Evolutionary conservation across 306 rosid species (phyloP).

Genomic region (Potentilla sterilis): DNA sequence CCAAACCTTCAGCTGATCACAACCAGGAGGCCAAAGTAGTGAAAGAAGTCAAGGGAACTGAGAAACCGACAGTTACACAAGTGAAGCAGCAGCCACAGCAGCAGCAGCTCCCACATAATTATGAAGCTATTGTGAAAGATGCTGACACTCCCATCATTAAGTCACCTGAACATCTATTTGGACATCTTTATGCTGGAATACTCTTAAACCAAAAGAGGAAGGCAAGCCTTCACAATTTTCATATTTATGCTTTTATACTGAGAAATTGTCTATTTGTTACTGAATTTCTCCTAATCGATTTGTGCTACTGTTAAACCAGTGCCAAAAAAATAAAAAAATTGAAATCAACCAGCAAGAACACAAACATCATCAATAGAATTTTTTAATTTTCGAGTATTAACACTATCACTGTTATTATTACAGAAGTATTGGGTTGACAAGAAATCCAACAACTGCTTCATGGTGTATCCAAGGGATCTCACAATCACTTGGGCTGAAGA

Average conservation of each 20-base stretch:
- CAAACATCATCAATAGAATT: background rate
- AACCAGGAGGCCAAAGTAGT: background rate
- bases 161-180: conserved; percentile 16
- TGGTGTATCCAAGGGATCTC: conserved; percentile 67
- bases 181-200: conserved; percentile 31
- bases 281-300: background rate
- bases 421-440: conserved; percentile 48
- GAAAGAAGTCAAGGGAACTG: conserved; percentile 1
- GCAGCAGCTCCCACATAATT: conserved; percentile 11
- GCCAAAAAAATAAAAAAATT: background rate
- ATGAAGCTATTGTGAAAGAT: conserved; percentile 25
- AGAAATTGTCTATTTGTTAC: background rate
- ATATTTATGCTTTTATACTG: background rate
- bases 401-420: background rate
- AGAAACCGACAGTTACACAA: background rate
- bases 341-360: background rate
- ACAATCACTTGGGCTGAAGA: conserved; percentile 54
- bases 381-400: background rate
- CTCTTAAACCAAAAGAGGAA: conserved; percentile 31
- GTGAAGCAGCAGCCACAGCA: background rate
- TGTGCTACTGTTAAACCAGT: background rate
- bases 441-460: conserved; percentile 53
- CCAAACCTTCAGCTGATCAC: background rate
- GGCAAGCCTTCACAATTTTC: conserved; percentile 15
- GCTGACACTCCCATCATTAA: conserved; percentile 25